Evolutionary conservation across 129 eudicot species (phyloP), one percentile per base, ranked within the genome.

Genomic region (Tagetes patula): DNA sequence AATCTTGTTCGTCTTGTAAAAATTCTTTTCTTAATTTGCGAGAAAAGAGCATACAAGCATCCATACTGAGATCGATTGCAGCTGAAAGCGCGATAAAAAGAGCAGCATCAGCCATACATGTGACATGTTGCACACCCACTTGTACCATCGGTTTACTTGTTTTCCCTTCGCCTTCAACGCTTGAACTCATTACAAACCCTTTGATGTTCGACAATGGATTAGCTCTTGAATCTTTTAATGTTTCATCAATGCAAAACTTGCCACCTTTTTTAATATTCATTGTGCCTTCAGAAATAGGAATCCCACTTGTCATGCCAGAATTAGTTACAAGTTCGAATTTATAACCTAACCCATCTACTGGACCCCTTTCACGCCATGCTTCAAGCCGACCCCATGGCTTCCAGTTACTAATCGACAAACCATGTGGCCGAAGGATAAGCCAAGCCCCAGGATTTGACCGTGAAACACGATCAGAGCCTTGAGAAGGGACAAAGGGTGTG

Each of bases 311-410:
- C 14, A 86, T 84, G 43, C 92, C 92, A 20, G 85, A 61, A 60
- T 83, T 85, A 2, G 88, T 75, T 46, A 87, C 86, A 33, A 93
- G 93, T 82, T 87, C 98, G 6, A 93, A 93, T 78, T 82, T 86
- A 77, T 89, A 93, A 40, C 98, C 98, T 37, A 93, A 58, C 33
- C 95, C 92, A 34, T 89, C 95, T 4, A 77, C 80, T 0, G 94
- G 79, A 1, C 92, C 98, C 50, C 96, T 73, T 77, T 94, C 98
- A 9, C 98, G 83, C 98, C 98, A 94, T 0, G 98, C 98, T 90
- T 90, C 91, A 32, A 94, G 96, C 0, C 96, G 89, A 6, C 98
- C 98, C 98, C 98, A 94, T 5, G 96, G 96, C 72, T 94, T 94
- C 98, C 97, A 91, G 67, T 85, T 84, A 59, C 89, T 82, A 10